Evolutionary conservation across 177 flowering plant genomes (phyloP), one percentile per base, ranked within the genome.

Genomic region (Vitis hybrid): DNA sequence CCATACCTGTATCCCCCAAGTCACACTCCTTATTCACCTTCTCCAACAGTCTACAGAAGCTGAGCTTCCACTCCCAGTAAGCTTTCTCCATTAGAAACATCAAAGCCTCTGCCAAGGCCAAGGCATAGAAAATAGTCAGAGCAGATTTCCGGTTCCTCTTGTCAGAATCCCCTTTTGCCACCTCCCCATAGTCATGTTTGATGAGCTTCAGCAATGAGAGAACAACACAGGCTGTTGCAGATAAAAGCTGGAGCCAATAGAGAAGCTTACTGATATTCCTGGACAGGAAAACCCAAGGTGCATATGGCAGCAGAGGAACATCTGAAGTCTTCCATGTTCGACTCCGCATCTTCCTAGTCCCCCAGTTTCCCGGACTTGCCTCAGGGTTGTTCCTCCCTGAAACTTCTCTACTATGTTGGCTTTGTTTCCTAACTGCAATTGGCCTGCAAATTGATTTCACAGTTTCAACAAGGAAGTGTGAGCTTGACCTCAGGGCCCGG

Each of bases 21-120:
- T 81, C 87, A 26, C 94, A 87, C 54, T 93, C 97, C 0, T 70
- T 75, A 72, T 79, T 88, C 61, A 95, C 98, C 69, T 83, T 63
- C 19, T 93, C 94, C 72, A 95, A 70, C 66, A 95, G 62, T 57
- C 80, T 88, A 13, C 84, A 67, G 69, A 58, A 79, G 49, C 67
- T 89, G 9, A 91, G 80, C 56, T 85, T 87, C 88, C 88, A 91
- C 56, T 91, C 99, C 94, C 97, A 93, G 62, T 93, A 95, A 15
- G 88, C 82, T 75, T 89, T 95, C 82, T 95, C 99, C 73, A 84
- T 45, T 30, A 95, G 82, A 74, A 93, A 95, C 74, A 89, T 26
- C 73, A 87, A 68, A 67, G 97, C 98, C 77, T 95, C 99, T 1
- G 98, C 88, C 61, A 93, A 77, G 3, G 97, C 96, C 79, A 95